Evolutionary conservation across 2,329 filamentous ascomycete species (phyloP).

Genomic region (Claviceps arundinis): DNA sequence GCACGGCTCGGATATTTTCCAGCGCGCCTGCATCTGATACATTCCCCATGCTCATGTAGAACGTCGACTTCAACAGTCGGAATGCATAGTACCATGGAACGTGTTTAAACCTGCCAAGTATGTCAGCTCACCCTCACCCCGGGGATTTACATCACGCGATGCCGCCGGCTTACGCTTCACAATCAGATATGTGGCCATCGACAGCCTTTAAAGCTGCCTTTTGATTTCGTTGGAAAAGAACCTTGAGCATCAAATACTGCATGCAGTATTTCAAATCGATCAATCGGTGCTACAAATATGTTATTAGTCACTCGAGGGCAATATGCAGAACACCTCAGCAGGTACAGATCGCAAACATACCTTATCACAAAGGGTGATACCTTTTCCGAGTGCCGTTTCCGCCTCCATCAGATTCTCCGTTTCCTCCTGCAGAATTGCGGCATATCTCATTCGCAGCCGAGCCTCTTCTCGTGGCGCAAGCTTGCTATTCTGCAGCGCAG

Average conservation of each 20-base stretch:
- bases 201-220: conserved; percentile 61
- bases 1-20: conserved; percentile 55
- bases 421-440: conserved; percentile 57
- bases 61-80: conserved; percentile 57
- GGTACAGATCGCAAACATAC: conserved; percentile 19
- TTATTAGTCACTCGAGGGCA: no score
- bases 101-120: conserved; percentile 41
- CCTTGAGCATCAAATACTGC: conserved; percentile 58
- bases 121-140: not conserved
- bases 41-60: conserved; percentile 49
- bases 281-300: conserved; percentile 21
- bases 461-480: conserved; percentile 55
- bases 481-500: conserved; percentile 47
- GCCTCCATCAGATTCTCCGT: conserved; percentile 64
- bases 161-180: conserved; percentile 40
- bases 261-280: conserved; percentile 63
- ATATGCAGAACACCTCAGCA: no score
- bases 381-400: conserved; percentile 59
- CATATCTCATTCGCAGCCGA: conserved; percentile 56
- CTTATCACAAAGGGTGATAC: conserved; percentile 55
- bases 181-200: conserved; percentile 55
- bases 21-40: conserved; percentile 50
- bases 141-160: not conserved
- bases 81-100: conserved; percentile 66
- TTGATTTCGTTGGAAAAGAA: conserved; percentile 56